These are phyloP conservation scores for Nakazawaea ishiwadae DNA, from an alignment of 805 yeast species.

Conservation along the genomic window DNA sequence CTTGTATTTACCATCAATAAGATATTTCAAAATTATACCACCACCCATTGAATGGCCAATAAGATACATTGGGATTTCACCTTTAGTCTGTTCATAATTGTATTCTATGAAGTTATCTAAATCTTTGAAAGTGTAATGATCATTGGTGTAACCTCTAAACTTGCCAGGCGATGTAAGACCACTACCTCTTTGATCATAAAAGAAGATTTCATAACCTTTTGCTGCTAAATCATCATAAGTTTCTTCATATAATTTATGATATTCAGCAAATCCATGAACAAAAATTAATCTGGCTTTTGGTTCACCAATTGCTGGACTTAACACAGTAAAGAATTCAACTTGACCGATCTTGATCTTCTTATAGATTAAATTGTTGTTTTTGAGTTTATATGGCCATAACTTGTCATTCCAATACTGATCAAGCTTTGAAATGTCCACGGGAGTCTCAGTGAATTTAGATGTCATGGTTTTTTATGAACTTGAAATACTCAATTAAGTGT, in stretches of 20 bases:
- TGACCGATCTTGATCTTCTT: conserved; percentile 8
- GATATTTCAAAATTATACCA: conserved; percentile 62
- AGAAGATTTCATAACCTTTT: conserved; percentile 59
- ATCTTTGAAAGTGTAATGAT: conserved; percentile 51
- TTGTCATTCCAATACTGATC: conserved; percentile 7
- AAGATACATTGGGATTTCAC: conserved; percentile 39
- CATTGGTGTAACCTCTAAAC: conserved; percentile 52
- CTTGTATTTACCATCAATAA: conserved; percentile 46
- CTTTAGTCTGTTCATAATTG: conserved; percentile 31
- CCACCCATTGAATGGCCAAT: conserved; percentile 85
- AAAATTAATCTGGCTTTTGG: conserved; percentile 50
- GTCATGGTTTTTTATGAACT: not conserved
- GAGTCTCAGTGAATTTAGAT: not conserved
- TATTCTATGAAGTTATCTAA: conserved; percentile 51
- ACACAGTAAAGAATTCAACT: conserved; percentile 9
- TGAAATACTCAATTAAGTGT: too few species aligned
- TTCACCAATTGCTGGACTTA: conserved; percentile 1
- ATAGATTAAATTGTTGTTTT: not conserved
- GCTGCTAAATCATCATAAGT: conserved; percentile 47
- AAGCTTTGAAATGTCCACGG: not conserved
- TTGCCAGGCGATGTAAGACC: conserved; percentile 55
- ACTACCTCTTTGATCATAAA: conserved; percentile 74
- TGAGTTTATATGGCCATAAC: conserved; percentile 3
- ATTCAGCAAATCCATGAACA: conserved; percentile 74
- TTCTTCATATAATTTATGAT: conserved; percentile 41